Evolutionary conservation across 2,329 filamentous ascomycete genomes (phyloP).

Genomic region (Nemania sp.): DNA sequence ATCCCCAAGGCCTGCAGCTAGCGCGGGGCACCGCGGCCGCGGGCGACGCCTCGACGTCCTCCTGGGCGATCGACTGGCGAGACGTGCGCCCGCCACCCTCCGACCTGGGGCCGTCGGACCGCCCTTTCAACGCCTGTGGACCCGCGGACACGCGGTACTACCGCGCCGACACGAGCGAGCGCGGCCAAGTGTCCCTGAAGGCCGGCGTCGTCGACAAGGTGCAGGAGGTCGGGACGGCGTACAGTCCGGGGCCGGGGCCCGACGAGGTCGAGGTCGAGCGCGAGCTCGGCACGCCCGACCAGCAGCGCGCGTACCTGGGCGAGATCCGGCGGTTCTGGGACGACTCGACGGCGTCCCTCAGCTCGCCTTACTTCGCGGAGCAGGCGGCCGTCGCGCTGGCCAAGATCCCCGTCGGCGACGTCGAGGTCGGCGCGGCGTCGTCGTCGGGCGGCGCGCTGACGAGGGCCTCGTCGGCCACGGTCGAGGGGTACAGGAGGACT

Average conservation of each 20-base stretch:
- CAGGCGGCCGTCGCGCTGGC: slow-evolving; percentile 29
- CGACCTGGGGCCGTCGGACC: neutral
- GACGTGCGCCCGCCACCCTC: slow-evolving; percentile 23
- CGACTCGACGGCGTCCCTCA: slow-evolving; percentile 24
- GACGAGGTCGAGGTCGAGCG: neutral
- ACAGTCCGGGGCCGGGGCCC: neutral
- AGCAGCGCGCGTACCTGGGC: slow-evolving; percentile 17
- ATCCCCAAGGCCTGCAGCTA: slow-evolving; percentile 20
- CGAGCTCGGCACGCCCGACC: neutral
- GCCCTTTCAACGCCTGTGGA: slow-evolving; percentile 30
- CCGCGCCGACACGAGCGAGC: slow-evolving; percentile 16
- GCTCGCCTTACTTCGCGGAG: slow-evolving; percentile 29
- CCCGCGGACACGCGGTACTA: slow-evolving; percentile 30
- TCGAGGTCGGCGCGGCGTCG: slow-evolving; percentile 12
- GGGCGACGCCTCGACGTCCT: slow-evolving; percentile 18
- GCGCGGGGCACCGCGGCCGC: slow-evolving; percentile 12
- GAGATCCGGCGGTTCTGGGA: slow-evolving; percentile 30
- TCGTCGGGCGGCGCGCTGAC: neutral
- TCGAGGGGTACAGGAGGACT: slow-evolving; percentile 24
- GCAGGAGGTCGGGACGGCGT: slow-evolving; percentile 20
- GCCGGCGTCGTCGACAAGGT: slow-evolving; percentile 25
- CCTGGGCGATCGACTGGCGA: slow-evolving; percentile 33
- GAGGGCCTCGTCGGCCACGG: slow-evolving; percentile 14
- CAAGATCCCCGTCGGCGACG: slow-evolving; percentile 28
- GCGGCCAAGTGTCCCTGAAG: slow-evolving; percentile 23